phyloP scores from a whole-genome alignment of 2,329 filamentous ascomycete species.

The Diplodia scrobiculata region DNA sequence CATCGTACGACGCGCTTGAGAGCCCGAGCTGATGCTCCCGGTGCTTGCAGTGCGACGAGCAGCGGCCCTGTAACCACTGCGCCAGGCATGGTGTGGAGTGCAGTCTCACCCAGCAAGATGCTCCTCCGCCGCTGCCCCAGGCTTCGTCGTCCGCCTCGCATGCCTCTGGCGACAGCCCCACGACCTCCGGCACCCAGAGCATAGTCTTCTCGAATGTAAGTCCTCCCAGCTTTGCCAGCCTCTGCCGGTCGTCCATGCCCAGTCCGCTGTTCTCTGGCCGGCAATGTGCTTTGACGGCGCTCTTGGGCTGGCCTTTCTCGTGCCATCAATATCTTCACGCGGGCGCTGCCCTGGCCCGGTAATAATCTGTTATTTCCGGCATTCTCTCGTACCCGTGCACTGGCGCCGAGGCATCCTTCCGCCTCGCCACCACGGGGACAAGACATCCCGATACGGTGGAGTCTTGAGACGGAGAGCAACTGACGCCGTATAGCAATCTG shows the following conservation, averaged over 20 bases:
- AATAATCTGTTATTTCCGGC: conserved; percentile 16
- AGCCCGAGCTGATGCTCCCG: conserved; percentile 2
- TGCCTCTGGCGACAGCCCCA: conserved; percentile 26
- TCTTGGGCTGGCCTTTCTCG: background rate
- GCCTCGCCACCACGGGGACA: background rate
- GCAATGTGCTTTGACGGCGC: background rate
- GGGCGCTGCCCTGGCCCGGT: conserved; percentile 4
- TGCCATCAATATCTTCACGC: conserved; percentile 14
- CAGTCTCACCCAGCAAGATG: conserved; percentile 35
- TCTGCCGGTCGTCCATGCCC: background rate
- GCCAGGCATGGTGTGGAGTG: conserved; percentile 43
- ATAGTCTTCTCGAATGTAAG: conserved; percentile 24
- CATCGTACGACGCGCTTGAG: conserved; percentile 11
- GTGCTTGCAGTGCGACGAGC: conserved; percentile 42
- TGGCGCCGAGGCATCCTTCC: background rate
- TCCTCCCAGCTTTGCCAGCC: background rate
- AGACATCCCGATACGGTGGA: background rate
- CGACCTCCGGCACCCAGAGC: conserved; percentile 14
- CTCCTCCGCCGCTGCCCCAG: conserved; percentile 14
- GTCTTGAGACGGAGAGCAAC: background rate
- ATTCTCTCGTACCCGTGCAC: background rate
- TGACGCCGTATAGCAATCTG: conserved; percentile 12
- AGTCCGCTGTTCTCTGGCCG: background rate
- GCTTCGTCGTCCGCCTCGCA: conserved; percentile 25
- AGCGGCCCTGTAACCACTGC: conserved; percentile 45